Evolutionary conservation across 495 filamentous ascomycete genomes (phyloP).

Genomic region (Podospora australis): DNA sequence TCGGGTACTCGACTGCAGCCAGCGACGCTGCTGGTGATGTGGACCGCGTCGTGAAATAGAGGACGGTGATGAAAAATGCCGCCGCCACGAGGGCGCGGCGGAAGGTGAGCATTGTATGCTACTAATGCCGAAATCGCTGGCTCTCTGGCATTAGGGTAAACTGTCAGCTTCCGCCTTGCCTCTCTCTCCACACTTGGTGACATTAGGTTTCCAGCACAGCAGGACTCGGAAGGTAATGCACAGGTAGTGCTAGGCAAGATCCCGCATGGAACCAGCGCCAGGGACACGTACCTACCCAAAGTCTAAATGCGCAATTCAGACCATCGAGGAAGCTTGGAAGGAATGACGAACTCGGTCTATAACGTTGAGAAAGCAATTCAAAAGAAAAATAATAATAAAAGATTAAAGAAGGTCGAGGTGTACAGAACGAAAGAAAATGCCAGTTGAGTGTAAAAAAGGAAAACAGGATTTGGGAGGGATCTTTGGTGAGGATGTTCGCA

Average conservation of each 20-base stretch:
- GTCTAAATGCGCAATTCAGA: background rate
- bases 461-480: background rate
- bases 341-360: background rate
- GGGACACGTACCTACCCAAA: background rate
- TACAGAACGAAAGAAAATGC: too few species aligned
- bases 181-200: background rate
- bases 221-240: background rate
- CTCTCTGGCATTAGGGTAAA: conserved; percentile 5
- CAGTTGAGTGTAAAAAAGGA: background rate
- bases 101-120: conserved; percentile 64
- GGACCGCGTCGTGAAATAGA: conserved; percentile 63
- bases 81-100: conserved; percentile 65
- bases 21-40: conserved; percentile 22
- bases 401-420: too few species aligned
- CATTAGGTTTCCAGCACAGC: background rate
- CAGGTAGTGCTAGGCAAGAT: background rate
- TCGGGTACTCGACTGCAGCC: conserved; percentile 20
- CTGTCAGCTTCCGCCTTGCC: conserved; percentile 1
- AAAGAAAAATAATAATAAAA: too few species aligned
- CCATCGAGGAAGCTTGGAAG: background rate
- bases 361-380: too few species aligned
- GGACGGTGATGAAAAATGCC: conserved; percentile 57
- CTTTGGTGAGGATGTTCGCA: background rate
- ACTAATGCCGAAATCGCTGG: conserved; percentile 5
- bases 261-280: background rate